Percentiles rank a stretch among this genome's conserved stretches.
phyloP scores from a whole-genome alignment of 495 filamentous ascomycete genomes.

The Lophiotrema nucula region DNA sequence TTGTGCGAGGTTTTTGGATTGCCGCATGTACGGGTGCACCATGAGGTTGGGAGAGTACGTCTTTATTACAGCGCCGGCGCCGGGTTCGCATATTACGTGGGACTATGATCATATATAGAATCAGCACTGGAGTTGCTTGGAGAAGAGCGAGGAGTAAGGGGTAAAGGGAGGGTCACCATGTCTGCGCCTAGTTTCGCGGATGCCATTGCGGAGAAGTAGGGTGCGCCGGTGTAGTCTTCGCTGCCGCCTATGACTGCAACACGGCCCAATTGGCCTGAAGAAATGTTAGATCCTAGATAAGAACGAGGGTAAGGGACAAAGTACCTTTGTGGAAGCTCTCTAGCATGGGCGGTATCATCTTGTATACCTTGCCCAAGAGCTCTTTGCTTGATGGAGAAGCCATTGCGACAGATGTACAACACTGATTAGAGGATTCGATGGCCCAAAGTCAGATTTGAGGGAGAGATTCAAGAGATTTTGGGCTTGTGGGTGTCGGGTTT shows the following conservation, averaged over 20 bases:
- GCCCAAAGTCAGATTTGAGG: too few species aligned
- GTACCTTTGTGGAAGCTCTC: slow-evolving; percentile 96
- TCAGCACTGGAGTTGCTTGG: not conserved
- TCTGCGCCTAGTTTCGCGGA: slow-evolving; percentile 71
- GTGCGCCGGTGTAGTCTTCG: slow-evolving; percentile 93
- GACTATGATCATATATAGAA: slow-evolving; percentile 54
- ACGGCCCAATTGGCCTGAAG: slow-evolving; percentile 80
- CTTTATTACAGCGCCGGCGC: slow-evolving; percentile 84
- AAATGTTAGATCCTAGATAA: not conserved
- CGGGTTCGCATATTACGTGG: slow-evolving; percentile 93
- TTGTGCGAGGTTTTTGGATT: slow-evolving; percentile 51
- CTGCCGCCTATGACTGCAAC: slow-evolving; percentile 94
- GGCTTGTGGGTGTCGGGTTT: too few species aligned
- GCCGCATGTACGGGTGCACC: slow-evolving; percentile 95
- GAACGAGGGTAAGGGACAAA: not conserved
- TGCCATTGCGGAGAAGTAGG: slow-evolving; percentile 97
- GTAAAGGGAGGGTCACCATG: slow-evolving; percentile 31
- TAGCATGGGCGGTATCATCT: slow-evolving; percentile 90
- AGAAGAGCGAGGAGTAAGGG: slow-evolving; percentile 4
- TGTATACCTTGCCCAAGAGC: slow-evolving; percentile 76
- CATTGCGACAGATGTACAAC: too few species aligned
- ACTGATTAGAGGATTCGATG: too few species aligned
- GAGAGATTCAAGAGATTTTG: too few species aligned
- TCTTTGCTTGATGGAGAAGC: slow-evolving; percentile 60
- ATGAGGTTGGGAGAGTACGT: slow-evolving; percentile 97